These are phyloP conservation scores for Diphasiastrum complanatum DNA, from an alignment of 83 land plant species.

Conservation along the genomic window DNA sequence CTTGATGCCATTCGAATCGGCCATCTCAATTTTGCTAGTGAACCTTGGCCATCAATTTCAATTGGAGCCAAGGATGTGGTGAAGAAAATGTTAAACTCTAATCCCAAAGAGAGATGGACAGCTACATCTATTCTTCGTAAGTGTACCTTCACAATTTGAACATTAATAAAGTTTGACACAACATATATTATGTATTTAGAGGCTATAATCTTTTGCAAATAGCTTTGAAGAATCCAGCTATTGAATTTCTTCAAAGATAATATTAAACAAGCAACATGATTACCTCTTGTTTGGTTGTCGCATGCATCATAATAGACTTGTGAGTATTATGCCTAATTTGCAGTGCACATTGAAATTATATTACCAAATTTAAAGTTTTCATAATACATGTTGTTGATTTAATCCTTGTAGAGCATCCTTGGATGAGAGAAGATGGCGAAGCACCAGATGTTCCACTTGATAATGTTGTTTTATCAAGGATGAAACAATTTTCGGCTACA, in stretches of 20 bases:
- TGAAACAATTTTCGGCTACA: neutral
- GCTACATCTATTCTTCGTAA: neutral
- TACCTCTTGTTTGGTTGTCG: neutral
- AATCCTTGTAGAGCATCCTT: too few species aligned
- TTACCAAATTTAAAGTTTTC: too few species aligned
- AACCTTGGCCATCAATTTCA: constrained; percentile 5
- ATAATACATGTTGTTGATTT: too few species aligned
- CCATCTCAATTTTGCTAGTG: neutral
- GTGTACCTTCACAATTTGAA: too few species aligned
- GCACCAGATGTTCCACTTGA: too few species aligned
- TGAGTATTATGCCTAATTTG: neutral
- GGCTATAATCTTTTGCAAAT: too few species aligned
- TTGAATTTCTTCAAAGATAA: neutral
- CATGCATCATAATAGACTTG: neutral
- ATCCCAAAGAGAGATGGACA: constrained; percentile 4
- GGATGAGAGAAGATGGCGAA: too few species aligned
- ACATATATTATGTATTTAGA: too few species aligned
- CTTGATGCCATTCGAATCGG: neutral
- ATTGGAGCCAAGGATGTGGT: constrained; percentile 3
- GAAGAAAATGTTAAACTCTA: neutral
- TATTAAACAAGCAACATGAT: neutral
- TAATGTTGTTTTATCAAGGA: too few species aligned
- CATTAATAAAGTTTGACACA: too few species aligned
- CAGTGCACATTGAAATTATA: too few species aligned
- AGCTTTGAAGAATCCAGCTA: neutral